These are phyloP conservation scores for Clitopilus passeckerianus DNA, from an alignment of 768 basidiomycete genomes.

Conservation along the genomic window DNA sequence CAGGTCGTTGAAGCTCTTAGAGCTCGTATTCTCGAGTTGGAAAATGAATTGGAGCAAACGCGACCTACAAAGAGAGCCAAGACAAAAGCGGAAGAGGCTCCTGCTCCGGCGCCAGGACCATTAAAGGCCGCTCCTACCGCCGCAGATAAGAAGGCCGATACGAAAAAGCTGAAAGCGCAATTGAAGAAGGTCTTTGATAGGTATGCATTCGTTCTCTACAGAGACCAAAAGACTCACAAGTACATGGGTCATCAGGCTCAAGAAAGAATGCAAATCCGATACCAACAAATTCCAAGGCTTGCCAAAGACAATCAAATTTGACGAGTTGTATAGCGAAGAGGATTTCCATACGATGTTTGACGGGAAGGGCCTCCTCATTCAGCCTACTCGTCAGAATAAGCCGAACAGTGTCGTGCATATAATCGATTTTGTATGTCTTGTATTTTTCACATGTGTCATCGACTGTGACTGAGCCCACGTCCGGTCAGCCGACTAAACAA, in stretches of 20 bases:
- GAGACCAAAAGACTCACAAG: not conserved
- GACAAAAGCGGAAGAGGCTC: slow-evolving; percentile 6
- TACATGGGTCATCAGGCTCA: slow-evolving; percentile 19
- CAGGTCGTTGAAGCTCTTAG: slow-evolving; percentile 25
- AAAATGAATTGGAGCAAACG: slow-evolving; percentile 21
- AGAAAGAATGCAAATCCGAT: slow-evolving; percentile 36
- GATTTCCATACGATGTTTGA: slow-evolving; percentile 31
- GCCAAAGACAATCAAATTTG: slow-evolving; percentile 31
- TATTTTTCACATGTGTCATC: too few species aligned
- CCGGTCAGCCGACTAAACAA: slow-evolving; percentile 9
- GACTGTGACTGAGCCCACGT: too few species aligned
- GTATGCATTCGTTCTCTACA: slow-evolving; percentile 13
- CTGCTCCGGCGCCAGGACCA: slow-evolving; percentile 4
- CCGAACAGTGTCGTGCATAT: slow-evolving; percentile 35
- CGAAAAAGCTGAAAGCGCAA: slow-evolving; percentile 33
- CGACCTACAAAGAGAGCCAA: slow-evolving; percentile 28
- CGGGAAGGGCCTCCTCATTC: slow-evolving; percentile 28
- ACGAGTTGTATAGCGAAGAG: slow-evolving; percentile 28
- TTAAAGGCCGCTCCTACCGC: slow-evolving; percentile 14
- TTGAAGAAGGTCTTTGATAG: slow-evolving; percentile 34
- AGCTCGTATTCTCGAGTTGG: slow-evolving; percentile 25
- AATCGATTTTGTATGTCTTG: slow-evolving; percentile 26
- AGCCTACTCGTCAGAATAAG: slow-evolving; percentile 34
- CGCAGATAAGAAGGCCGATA: slow-evolving; percentile 23
- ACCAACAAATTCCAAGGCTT: slow-evolving; percentile 33